Percentiles rank a stretch among this genome's conserved stretches.
Evolutionary conservation across 2,329 filamentous ascomycete species (phyloP).

Genomic region (Alternaria sp.): DNA sequence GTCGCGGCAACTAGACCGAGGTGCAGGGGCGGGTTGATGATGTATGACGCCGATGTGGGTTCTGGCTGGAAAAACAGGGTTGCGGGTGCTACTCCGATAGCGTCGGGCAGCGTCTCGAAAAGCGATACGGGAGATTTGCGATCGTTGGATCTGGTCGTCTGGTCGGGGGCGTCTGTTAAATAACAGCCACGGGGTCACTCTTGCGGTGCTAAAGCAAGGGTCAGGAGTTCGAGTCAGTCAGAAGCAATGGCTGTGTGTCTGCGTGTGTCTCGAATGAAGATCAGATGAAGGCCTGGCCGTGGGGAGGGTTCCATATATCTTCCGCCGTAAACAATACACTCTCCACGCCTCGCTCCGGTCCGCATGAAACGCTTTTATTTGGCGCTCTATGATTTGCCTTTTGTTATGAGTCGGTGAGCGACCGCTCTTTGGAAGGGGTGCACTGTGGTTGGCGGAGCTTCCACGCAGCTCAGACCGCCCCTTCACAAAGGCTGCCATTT

Average conservation of each 20-base stretch:
- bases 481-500: conserved; percentile 30
- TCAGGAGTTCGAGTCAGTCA: conserved; percentile 50
- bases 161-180: conserved; percentile 18
- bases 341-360: conserved; percentile 33
- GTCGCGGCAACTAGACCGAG: conserved; percentile 41
- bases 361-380: conserved; percentile 37
- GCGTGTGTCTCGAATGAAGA: conserved; percentile 41
- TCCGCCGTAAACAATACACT: conserved; percentile 27
- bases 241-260: conserved; percentile 38
- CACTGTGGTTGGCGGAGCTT: conserved; percentile 29
- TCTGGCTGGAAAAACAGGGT: conserved; percentile 21
- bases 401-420: conserved; percentile 38
- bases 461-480: conserved; percentile 20
- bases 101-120: conserved; percentile 20
- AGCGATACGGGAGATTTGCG: conserved; percentile 11
- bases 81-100: conserved; percentile 27
- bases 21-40: conserved; percentile 31
- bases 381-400: conserved; percentile 43
- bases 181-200: conserved; percentile 10
- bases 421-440: conserved; percentile 37
- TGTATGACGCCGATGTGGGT: conserved; percentile 38
- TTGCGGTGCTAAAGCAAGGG: conserved; percentile 10
- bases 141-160: conserved; percentile 16
- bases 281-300: conserved; percentile 41
- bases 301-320: conserved; percentile 46